Evolutionary conservation across 1,284 basidiomycete species (phyloP), one percentile per base, ranked within the genome.

Genomic region (Singerocomus rubriflavus): DNA sequence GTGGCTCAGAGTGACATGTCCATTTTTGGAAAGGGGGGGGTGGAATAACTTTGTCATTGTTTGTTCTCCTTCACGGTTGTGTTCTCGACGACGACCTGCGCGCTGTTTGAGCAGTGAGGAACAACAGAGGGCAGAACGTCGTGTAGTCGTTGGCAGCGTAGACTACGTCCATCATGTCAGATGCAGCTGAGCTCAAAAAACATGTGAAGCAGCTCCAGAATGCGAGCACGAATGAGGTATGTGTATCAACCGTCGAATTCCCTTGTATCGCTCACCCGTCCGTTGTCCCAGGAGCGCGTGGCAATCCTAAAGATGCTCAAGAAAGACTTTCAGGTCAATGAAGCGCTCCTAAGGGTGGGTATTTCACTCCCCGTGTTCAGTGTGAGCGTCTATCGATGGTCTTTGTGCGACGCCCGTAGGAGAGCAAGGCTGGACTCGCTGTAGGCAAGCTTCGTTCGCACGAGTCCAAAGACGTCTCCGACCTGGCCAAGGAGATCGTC

Each of bases 401-500:
- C 57, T 48, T 48, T 21, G 31, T 13, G 6, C 40, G 34, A 42
- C 51, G 25, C 50, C 46, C 44, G 42, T 44, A 92, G 91, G 90
- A 92, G 69, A 93, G 91, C 63, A 93, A 91, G 73, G 91, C 91
- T 5, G 95, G 95, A 52, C 76, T 97, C 11, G 91, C 93, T 0
- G 91, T 98, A 3, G 94, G 93, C 44, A 98, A 97, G 73, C 76
- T 98, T 26, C 82, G 95, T 40, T 78, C 80, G 29, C 83, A 93
- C 66, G 70, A 80, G 0, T 77, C 83, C 16, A 87, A 88, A 61
- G 78, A 82, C 17, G 82, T 98, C 4, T 70, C 91, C 3, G 85
- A 91, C 51, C 74, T 93, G 4, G 92, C 96, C 12, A 98, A 98
- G 69, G 93, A 94, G 59, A 78, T 98, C 32, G 95, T 98, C 41